These are phyloP conservation scores for Scedosporium apiospermum DNA, from an alignment of 2,329 filamentous ascomycete genomes.

Conservation along the genomic window DNA sequence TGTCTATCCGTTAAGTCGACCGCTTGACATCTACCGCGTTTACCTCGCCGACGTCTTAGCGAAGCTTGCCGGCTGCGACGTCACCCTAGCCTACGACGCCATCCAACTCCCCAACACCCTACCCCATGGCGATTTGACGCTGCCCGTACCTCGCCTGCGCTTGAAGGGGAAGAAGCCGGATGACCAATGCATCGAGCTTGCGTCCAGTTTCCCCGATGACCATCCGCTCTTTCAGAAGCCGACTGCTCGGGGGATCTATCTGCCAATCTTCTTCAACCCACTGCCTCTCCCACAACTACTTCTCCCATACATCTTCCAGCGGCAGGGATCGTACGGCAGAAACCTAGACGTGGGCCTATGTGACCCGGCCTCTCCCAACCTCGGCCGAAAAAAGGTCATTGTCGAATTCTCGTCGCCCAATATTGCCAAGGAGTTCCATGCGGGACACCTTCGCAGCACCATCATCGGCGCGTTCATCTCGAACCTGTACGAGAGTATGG, in stretches of 20 bases:
- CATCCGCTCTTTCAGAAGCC: too few species aligned
- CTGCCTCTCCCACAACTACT: slow-evolving; percentile 54
- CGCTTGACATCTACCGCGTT: too few species aligned
- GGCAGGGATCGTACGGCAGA: slow-evolving; percentile 52
- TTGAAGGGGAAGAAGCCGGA: slow-evolving; percentile 61
- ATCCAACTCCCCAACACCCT: too few species aligned
- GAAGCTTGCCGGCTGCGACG: too few species aligned
- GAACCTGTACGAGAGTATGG: slow-evolving; percentile 60
- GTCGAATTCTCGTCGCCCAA: slow-evolving; percentile 82
- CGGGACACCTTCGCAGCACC: slow-evolving; percentile 66
- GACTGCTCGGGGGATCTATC: slow-evolving; percentile 42
- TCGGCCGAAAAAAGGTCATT: slow-evolving; percentile 56
- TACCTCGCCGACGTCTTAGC: too few species aligned
- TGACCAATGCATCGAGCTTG: slow-evolving; percentile 32
- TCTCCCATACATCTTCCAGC: slow-evolving; percentile 55
- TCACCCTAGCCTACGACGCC: too few species aligned
- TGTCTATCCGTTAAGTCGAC: too few species aligned
- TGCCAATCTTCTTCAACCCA: slow-evolving; percentile 67
- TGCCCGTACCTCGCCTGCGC: slow-evolving; percentile 74
- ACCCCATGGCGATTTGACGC: slow-evolving; percentile 55
- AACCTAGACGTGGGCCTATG: slow-evolving; percentile 50
- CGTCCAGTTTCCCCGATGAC: too few species aligned
- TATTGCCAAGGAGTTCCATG: slow-evolving; percentile 78
- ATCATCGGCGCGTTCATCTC: slow-evolving; percentile 72
- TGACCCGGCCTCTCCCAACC: slow-evolving; percentile 50